phyloP scores from a whole-genome alignment of 2,329 filamentous ascomycete genomes.

The Fusarium sp. region DNA sequence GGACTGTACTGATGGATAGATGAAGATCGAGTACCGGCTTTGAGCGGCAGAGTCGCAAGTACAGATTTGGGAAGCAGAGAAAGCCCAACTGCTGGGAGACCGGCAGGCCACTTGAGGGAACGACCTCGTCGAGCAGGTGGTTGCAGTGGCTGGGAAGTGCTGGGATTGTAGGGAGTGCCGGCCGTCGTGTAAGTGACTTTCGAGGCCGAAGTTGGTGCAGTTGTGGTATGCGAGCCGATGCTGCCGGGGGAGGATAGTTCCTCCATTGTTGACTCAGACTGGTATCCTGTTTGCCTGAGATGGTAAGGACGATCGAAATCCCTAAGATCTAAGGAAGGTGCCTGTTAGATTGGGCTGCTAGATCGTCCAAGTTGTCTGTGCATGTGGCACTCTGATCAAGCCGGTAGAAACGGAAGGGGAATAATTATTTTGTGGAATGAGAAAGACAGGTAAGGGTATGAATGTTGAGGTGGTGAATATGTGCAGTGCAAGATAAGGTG shows the following conservation, averaged over 20 bases:
- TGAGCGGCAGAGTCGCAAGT: slow-evolving; percentile 55
- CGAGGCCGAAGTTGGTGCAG: slow-evolving; percentile 42
- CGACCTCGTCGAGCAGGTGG: slow-evolving; percentile 66
- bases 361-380: slow-evolving; percentile 23
- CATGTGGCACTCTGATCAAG: slow-evolving; percentile 17
- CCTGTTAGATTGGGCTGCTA: slow-evolving; percentile 47
- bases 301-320: slow-evolving; percentile 32
- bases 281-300: slow-evolving; percentile 37
- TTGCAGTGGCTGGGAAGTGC: slow-evolving; percentile 61
- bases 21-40: slow-evolving; percentile 36
- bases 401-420: slow-evolving; percentile 7
- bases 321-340: slow-evolving; percentile 49
- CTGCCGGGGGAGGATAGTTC: slow-evolving; percentile 46
- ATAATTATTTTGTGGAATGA: slow-evolving; percentile 24
- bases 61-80: slow-evolving; percentile 55
- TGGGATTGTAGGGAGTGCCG: slow-evolving; percentile 68
- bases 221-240: slow-evolving; percentile 41
- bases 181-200: slow-evolving; percentile 66
- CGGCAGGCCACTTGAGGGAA: slow-evolving; percentile 57
- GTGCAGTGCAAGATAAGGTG: slow-evolving; percentile 20
- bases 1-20: slow-evolving; percentile 61
- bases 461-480: slow-evolving; percentile 12
- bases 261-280: slow-evolving; percentile 51
- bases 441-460: slow-evolving; percentile 9
- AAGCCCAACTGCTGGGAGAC: slow-evolving; percentile 51